Evolutionary conservation across 176 grass and related monocot species (phyloP).

Genomic region (Thalia dealbata): DNA sequence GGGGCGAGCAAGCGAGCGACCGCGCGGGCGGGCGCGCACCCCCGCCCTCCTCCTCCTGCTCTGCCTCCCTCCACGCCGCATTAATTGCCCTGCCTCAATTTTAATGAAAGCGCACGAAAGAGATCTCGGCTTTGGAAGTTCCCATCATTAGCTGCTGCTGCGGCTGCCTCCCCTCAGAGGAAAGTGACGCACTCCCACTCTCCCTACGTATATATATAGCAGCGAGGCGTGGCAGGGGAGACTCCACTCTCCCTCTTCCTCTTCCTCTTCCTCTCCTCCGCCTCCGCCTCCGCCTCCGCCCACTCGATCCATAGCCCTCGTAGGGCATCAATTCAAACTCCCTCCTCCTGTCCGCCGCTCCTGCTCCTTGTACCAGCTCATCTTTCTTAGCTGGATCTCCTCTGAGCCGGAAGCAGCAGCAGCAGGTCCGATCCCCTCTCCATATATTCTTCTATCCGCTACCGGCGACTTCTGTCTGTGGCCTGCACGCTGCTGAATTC

Average conservation of each 20-base stretch:
- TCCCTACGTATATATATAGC: not conserved
- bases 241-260: not conserved
- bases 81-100: conserved; percentile 13
- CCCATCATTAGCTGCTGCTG: conserved; percentile 8
- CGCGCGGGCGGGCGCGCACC: not conserved
- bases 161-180: not conserved
- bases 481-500: not conserved
- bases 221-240: not conserved
- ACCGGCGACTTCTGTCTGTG: not conserved
- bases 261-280: too few relatives aligned
- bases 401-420: not conserved
- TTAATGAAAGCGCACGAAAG: conserved; percentile 13
- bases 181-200: not conserved
- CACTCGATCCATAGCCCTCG: not conserved
- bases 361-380: not conserved
- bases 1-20: not conserved
- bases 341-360: not conserved
- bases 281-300: not conserved
- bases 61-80: conserved; percentile 4
- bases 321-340: not conserved
- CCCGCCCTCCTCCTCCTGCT: not conserved
- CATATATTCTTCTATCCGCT: not conserved
- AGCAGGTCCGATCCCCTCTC: conserved; percentile 8
- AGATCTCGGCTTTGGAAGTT: conserved; percentile 1
- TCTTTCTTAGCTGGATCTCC: not conserved